Percentiles rank a stretch among this genome's conserved stretches.
Evolutionary conservation across 2,329 filamentous ascomycete species (phyloP).

Genomic region (Pseudogymnoascus sp.): DNA sequence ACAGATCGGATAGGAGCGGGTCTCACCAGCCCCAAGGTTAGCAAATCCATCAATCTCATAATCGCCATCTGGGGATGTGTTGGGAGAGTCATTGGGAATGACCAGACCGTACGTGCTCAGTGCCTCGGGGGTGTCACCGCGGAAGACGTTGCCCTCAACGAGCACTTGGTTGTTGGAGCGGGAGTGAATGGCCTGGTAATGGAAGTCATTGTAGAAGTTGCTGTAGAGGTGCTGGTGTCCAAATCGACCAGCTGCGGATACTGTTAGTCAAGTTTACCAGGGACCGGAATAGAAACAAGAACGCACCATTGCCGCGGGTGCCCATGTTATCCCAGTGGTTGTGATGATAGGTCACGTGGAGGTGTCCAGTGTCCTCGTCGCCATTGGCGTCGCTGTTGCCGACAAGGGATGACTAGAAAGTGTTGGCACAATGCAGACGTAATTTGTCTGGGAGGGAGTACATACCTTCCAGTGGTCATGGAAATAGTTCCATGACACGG

Average conservation of each 20-base stretch:
- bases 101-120: conserved; percentile 47
- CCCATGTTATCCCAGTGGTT: conserved; percentile 24
- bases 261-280: conserved; percentile 39
- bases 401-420: conserved; percentile 19
- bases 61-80: conserved; percentile 45
- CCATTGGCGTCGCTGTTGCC: conserved; percentile 25
- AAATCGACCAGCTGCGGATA: conserved; percentile 42
- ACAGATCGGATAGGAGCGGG: not conserved
- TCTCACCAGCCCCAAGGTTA: conserved; percentile 45
- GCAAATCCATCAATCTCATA: conserved; percentile 47
- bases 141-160: conserved; percentile 43
- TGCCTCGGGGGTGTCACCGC: conserved; percentile 40
- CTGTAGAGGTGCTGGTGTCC: conserved; percentile 44
- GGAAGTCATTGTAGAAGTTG: conserved; percentile 41
- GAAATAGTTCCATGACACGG: conserved; percentile 36
- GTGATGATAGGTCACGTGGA: conserved; percentile 24
- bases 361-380: conserved; percentile 23
- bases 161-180: conserved; percentile 42
- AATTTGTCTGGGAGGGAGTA: no score
- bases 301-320: conserved; percentile 25
- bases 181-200: conserved; percentile 42
- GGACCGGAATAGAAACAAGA: conserved; percentile 43
- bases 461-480: conserved; percentile 33
- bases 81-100: conserved; percentile 47
- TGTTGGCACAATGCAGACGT: not conserved